Evolutionary conservation across 2,329 filamentous ascomycete species (phyloP), one percentile per base, ranked within the genome.

Genomic region (Dryadomyces sulphureus): DNA sequence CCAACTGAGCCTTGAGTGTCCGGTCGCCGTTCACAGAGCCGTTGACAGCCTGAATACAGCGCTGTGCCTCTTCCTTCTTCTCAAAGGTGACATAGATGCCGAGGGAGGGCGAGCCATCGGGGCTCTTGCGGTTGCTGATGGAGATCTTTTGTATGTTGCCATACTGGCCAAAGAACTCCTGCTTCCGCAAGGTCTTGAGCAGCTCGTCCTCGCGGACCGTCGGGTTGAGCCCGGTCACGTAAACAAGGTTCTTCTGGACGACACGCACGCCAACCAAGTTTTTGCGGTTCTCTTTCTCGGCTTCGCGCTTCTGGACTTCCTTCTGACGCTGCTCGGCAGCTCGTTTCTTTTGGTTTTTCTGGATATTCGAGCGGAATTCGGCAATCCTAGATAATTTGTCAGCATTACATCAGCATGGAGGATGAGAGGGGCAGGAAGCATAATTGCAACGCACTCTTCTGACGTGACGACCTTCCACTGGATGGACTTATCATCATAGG

Each of bases 81-180:
- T 92, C 84, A 60, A 95, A 98, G 0, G 92, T 98, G n/a, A 98
- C 92, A 59, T 98, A 98, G 43, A 98, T 90, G 41, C 92, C 92
- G 5, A 98, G 81, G 0, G 89, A 93, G 56, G 92, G 84, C 54
- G 87, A 84, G 25, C 75, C 75, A 57, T 81, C 76, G 27, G 77
- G 73, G 49, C 73, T 86, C 62, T 94, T 94, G 36, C 88, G 79
- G 62, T 94, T 95, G 70, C 89, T 96, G 54, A 98, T 94, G 46
- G 94, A 94, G 47, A 98, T 96, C 64, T 98, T 98, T 59, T 94
- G 84, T 55, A 98, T 98, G 59, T 90, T 92, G 55, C 92, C 92
- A 60, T 98, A 98, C 62, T 98, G 92, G 6, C 92, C 92, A 57
- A 98, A 98, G 60, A 95, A 98, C 57, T 95, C 84, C 42, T 80